Conservation (phyloP, 495 filamentous ascomycete species). For the Penicillium robsamsonii region DNA sequence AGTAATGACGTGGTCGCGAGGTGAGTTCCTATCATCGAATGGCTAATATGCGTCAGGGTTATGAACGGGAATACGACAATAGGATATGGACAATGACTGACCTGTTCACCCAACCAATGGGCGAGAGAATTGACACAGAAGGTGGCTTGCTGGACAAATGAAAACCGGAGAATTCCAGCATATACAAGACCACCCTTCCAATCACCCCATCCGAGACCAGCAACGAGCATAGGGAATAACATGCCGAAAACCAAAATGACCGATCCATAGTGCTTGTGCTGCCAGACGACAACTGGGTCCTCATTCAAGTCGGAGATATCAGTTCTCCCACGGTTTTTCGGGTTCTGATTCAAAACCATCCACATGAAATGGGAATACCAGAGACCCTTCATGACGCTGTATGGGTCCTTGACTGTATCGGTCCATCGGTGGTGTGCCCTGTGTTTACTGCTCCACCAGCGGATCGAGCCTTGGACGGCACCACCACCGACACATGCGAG, state of each 20-base stretch:
- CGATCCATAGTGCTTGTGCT: constrained; percentile 81
- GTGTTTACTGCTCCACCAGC: constrained; percentile 92
- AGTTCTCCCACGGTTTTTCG: constrained; percentile 78
- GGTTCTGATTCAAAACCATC: constrained; percentile 86
- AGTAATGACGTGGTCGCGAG: constrained; percentile 86
- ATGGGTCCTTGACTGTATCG: constrained; percentile 93
- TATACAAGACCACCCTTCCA: constrained; percentile 84
- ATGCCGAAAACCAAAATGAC: constrained; percentile 76
- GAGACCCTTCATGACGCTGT: constrained; percentile 89
- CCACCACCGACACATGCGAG: constrained; percentile 83
- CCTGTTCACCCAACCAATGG: constrained; percentile 86
- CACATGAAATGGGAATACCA: constrained; percentile 87
- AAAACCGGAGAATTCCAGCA: constrained; percentile 81
- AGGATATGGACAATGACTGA: neutral
- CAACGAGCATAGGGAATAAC: constrained; percentile 72
- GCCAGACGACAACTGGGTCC: constrained; percentile 81
- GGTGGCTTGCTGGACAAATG: constrained; percentile 92
- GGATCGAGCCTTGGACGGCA: constrained; percentile 84
- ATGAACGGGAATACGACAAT: neutral
- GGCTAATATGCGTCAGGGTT: constrained; percentile 47
- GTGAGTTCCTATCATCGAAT: constrained; percentile 92
- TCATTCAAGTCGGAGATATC: constrained; percentile 92
- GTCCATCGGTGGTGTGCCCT: constrained; percentile 93
- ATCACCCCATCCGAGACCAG: constrained; percentile 79
- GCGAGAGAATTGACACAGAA: constrained; percentile 96